phyloP scores from a whole-genome alignment of 2,329 filamentous ascomycete genomes.

The Cladobotryum mycophilum region DNA sequence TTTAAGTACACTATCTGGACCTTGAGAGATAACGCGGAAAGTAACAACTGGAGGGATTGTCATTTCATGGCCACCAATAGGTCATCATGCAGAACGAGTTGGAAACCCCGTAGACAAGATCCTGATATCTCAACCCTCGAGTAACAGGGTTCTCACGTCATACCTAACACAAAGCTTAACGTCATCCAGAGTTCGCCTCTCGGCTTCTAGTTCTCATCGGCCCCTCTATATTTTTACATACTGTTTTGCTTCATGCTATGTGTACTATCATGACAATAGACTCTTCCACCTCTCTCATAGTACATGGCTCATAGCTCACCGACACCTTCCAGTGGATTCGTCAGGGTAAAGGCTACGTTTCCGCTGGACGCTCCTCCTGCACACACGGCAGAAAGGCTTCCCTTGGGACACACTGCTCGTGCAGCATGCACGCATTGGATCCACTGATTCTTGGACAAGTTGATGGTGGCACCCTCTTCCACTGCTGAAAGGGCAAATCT shows the following conservation, averaged over 20 bases:
- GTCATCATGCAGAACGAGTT: background rate
- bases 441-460: slow-evolving; percentile 47
- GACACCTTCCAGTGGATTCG: slow-evolving; percentile 10
- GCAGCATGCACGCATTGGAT: slow-evolving; percentile 49
- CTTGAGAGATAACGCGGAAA: background rate
- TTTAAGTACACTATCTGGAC: background rate
- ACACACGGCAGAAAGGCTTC: slow-evolving; percentile 34
- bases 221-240: no score
- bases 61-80: background rate
- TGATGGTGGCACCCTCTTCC: slow-evolving; percentile 41
- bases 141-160: no score
- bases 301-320: background rate
- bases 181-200: no score
- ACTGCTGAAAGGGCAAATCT: slow-evolving; percentile 40
- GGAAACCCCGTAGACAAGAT: no score
- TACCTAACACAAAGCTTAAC: no score
- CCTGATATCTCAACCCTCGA: no score
- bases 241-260: no score
- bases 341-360: slow-evolving; percentile 38
- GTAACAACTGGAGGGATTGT: background rate
- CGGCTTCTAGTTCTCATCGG: no score
- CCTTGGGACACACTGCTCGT: slow-evolving; percentile 43
- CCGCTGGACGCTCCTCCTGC: slow-evolving; percentile 38
- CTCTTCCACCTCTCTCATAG: no score
- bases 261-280: no score